A percentile compares a stretch with the other conserved stretches of the same genome.
phyloP scores from a whole-genome alignment of 148 eudicot genomes.

The Cornus kousa region DNA sequence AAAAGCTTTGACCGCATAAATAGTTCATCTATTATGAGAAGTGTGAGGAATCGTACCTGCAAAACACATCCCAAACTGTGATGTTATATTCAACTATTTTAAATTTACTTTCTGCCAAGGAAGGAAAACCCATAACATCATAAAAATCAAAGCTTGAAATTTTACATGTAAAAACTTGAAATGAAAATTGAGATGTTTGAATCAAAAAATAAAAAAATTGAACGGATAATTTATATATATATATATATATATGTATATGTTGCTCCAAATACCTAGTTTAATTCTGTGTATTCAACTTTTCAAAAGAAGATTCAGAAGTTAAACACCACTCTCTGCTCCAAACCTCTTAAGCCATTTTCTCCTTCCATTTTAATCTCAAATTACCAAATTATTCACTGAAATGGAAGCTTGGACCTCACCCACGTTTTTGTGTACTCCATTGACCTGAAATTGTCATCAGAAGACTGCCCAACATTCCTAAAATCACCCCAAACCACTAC shows the following conservation, averaged over 20 bases:
- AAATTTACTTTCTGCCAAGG: neutral
- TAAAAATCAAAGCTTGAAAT: neutral
- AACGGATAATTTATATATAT: neutral
- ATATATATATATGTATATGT: neutral
- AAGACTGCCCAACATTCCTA: too few relatives aligned
- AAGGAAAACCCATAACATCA: neutral
- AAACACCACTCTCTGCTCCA: too few relatives aligned
- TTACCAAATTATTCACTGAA: too few relatives aligned
- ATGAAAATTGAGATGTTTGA: conserved; percentile 1
- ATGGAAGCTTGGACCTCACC: neutral
- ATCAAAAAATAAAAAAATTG: neutral
- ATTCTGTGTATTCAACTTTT: too few relatives aligned
- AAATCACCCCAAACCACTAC: too few relatives aligned
- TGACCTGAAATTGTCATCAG: too few relatives aligned
- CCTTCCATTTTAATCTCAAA: neutral
- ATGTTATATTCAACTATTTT: neutral
- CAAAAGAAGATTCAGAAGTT: too few relatives aligned
- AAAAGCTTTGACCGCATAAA: conserved; percentile 95
- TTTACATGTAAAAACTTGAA: neutral
- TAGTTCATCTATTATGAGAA: conserved; percentile 82
- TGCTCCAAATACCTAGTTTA: neutral
- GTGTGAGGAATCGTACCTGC: conserved; percentile 83
- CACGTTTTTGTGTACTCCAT: neutral
- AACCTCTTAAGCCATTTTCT: neutral
- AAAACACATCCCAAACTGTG: neutral